These are phyloP conservation scores for Tuber aestivum DNA, from an alignment of 495 filamentous ascomycete species.

Conservation along the genomic window DNA sequence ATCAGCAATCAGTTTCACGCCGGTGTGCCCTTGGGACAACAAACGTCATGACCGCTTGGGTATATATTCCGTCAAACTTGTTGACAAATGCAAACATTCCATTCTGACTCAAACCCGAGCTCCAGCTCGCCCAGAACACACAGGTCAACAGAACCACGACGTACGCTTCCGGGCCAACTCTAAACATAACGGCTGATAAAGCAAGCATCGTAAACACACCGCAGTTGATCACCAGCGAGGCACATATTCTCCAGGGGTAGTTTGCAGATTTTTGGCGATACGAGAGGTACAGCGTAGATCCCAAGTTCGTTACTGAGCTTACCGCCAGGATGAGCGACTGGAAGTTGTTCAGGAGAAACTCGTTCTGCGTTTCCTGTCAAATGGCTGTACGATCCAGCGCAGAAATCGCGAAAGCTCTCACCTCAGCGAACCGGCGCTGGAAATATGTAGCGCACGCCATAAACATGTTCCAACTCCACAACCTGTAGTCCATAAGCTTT, in stretches of 20 bases:
- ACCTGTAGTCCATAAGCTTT: constrained; percentile 31
- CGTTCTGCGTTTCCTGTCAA: constrained; percentile 39
- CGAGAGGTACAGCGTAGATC: constrained; percentile 64
- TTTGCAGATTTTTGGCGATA: constrained; percentile 70
- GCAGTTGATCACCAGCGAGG: constrained; percentile 67
- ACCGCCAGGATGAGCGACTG: constrained; percentile 84
- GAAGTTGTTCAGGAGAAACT: constrained; percentile 70
- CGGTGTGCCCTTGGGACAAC: not conserved
- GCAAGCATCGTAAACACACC: constrained; percentile 67
- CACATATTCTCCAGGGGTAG: constrained; percentile 75
- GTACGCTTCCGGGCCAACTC: constrained; percentile 57
- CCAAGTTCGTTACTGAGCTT: constrained; percentile 73
- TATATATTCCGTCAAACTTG: constrained; percentile 80
- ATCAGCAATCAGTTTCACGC: constrained; percentile 7
- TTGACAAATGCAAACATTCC: constrained; percentile 88
- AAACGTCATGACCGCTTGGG: constrained; percentile 86
- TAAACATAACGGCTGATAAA: constrained; percentile 65
- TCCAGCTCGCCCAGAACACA: constrained; percentile 71
- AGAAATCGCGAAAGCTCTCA: not conserved
- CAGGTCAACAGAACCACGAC: constrained; percentile 75
- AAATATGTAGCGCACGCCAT: constrained; percentile 93
- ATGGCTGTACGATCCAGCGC: not conserved
- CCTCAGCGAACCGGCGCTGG: constrained; percentile 67
- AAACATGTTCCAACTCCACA: constrained; percentile 83
- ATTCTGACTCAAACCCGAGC: constrained; percentile 83